A percentile compares a stretch with the other conserved stretches of the same genome.
Conservation (phyloP, 2,329 filamentous ascomycete species). For the Trichophyton benhamiae region DNA sequence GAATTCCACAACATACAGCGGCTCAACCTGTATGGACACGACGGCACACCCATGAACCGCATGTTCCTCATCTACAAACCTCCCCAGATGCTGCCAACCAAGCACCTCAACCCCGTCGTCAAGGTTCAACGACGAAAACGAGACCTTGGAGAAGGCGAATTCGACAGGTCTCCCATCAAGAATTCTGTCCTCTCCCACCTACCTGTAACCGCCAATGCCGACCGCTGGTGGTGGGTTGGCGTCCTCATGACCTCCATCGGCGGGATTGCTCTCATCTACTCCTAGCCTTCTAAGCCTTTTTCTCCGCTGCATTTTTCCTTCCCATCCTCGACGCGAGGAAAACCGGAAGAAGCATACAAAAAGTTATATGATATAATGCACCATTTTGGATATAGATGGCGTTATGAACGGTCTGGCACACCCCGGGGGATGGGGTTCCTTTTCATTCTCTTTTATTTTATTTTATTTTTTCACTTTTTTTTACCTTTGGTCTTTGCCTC, state of each 20-base stretch:
- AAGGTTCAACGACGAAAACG: conserved; percentile 28
- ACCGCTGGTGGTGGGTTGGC: conserved; percentile 39
- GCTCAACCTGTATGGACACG: conserved; percentile 51
- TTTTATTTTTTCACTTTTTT: neutral
- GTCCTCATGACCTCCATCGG: conserved; percentile 36
- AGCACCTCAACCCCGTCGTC: conserved; percentile 47
- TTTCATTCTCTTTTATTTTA: no score
- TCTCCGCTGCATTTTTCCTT: no score
- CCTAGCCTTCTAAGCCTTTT: conserved; percentile 9
- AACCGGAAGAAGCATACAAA: neutral
- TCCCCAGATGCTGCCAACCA: conserved; percentile 58
- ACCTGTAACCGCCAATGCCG: conserved; percentile 22
- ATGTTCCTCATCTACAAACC: conserved; percentile 53
- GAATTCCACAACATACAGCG: conserved; percentile 49
- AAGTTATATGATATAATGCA: conserved; percentile 5
- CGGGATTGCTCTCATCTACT: conserved; percentile 24
- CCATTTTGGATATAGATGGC: conserved; percentile 4
- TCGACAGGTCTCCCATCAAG: conserved; percentile 16
- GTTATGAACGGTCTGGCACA: neutral
- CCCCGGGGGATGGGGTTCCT: neutral
- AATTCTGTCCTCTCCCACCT: conserved; percentile 23
- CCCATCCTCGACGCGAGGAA: neutral
- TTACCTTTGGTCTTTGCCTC: neutral
- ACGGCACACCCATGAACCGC: conserved; percentile 54
- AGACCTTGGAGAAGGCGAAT: conserved; percentile 12